Percentiles rank a stretch among this genome's conserved stretches.
These are phyloP conservation scores for Suillus alpinus DNA, from an alignment of 768 basidiomycete species.

Conservation along the genomic window DNA sequence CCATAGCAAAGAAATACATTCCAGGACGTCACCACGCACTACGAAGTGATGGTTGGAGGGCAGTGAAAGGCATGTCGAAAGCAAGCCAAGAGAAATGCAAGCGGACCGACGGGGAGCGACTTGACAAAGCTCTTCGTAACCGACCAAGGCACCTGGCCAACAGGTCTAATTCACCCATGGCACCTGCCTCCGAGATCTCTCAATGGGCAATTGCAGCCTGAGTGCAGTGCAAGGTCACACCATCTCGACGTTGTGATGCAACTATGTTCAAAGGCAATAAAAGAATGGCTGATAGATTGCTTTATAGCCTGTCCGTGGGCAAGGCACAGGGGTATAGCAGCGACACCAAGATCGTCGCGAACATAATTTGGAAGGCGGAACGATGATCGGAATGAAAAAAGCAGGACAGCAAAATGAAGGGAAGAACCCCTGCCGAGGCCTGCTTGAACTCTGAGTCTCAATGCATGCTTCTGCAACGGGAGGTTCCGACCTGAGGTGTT, in stretches of 20 bases:
- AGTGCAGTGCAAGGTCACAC: not conserved
- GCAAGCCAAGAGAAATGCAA: not conserved
- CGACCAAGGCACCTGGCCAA: not conserved
- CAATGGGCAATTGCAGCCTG: not conserved
- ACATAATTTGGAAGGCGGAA: not conserved
- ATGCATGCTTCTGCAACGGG: not conserved
- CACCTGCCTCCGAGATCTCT: not conserved
- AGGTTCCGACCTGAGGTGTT: not conserved
- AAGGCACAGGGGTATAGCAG: not conserved
- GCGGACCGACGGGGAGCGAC: not conserved
- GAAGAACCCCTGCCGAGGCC: not conserved
- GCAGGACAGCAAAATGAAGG: not conserved
- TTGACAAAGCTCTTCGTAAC: not conserved
- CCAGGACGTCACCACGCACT: not conserved
- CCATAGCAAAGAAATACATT: not conserved
- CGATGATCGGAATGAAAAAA: not conserved
- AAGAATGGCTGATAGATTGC: not conserved
- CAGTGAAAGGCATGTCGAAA: not conserved
- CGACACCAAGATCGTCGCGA: not conserved
- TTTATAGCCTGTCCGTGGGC: not conserved
- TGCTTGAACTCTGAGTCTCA: not conserved
- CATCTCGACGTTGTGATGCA: not conserved
- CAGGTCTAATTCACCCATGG: not conserved
- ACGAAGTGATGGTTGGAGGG: not conserved
- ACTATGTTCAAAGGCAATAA: not conserved